phyloP scores from a whole-genome alignment of 2,329 filamentous ascomycete genomes.

The Cryphonectria carpinicola region DNA sequence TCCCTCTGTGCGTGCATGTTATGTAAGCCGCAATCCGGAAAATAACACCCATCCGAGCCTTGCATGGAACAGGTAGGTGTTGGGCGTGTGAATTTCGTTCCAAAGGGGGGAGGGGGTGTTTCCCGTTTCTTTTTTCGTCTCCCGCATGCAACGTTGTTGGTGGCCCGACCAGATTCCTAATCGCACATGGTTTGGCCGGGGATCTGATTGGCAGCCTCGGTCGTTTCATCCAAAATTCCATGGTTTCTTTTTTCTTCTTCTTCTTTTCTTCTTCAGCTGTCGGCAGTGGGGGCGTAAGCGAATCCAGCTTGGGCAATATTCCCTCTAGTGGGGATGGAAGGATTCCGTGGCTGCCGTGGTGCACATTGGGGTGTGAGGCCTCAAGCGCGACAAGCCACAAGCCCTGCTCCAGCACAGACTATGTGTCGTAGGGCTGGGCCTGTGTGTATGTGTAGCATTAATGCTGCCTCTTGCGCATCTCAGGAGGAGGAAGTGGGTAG shows the following conservation, averaged over 20 bases:
- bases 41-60: background rate
- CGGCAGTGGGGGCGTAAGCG: conserved; percentile 13
- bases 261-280: background rate
- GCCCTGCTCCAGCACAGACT: background rate
- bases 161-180: background rate
- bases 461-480: conserved; percentile 9
- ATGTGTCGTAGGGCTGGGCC: background rate
- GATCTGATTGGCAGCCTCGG: conserved; percentile 1
- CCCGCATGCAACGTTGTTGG: conserved; percentile 19
- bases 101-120: background rate
- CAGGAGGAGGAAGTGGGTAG: conserved; percentile 20
- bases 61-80: conserved; percentile 14
- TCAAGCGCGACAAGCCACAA: background rate
- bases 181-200: background rate
- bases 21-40: conserved; percentile 7
- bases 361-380: background rate
- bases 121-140: conserved; percentile 6
- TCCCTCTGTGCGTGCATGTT: background rate
- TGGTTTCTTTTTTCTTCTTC: background rate
- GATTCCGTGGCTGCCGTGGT: conserved; percentile 14
- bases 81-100: background rate
- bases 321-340: conserved; percentile 8
- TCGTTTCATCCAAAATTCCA: background rate
- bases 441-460: background rate
- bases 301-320: conserved; percentile 2